These are phyloP conservation scores for Allantophomopsis cytisporea DNA, from an alignment of 2,329 filamentous ascomycete genomes.

Conservation along the genomic window DNA sequence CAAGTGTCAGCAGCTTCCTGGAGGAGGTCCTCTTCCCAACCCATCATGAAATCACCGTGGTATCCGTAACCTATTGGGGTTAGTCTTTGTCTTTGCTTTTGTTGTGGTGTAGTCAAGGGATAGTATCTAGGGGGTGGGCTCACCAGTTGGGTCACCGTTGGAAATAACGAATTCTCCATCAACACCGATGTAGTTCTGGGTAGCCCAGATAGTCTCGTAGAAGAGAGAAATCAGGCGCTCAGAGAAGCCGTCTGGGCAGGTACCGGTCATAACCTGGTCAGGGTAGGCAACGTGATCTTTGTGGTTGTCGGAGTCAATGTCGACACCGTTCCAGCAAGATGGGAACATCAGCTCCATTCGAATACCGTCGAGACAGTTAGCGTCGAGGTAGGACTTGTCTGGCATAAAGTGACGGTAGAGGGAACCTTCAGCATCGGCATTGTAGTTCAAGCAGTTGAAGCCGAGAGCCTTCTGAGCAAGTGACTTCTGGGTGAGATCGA, in stretches of 20 bases:
- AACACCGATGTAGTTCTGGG: constrained; percentile 44
- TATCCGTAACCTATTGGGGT: constrained; percentile 49
- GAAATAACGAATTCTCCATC: constrained; percentile 61
- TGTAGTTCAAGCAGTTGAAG: constrained; percentile 92
- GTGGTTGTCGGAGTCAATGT: constrained; percentile 38
- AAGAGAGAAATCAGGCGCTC: constrained; percentile 62
- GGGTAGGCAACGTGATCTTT: constrained; percentile 66
- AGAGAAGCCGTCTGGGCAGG: constrained; percentile 57
- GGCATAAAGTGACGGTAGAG: constrained; percentile 75
- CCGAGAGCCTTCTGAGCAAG: constrained; percentile 73
- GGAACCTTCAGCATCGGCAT: constrained; percentile 49
- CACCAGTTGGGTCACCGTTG: constrained; percentile 66
- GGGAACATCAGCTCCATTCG: constrained; percentile 81
- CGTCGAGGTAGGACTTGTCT: constrained; percentile 65
- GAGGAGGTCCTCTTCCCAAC: constrained; percentile 59
- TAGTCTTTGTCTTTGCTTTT: constrained; percentile 1
- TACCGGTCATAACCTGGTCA: constrained; percentile 59
- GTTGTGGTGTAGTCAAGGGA: constrained; percentile 1
- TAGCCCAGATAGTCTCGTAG: constrained; percentile 78
- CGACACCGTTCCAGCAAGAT: constrained; percentile 73
- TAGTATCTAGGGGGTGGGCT: constrained; percentile 9
- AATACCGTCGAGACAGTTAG: constrained; percentile 68
- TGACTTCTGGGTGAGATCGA: constrained; percentile 48
- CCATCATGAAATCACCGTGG: constrained; percentile 70
- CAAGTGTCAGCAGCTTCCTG: constrained; percentile 62